Base-by-base conservation (phyloP, 768 basidiomycete species). In the Austroboletus eburneus region DNA sequence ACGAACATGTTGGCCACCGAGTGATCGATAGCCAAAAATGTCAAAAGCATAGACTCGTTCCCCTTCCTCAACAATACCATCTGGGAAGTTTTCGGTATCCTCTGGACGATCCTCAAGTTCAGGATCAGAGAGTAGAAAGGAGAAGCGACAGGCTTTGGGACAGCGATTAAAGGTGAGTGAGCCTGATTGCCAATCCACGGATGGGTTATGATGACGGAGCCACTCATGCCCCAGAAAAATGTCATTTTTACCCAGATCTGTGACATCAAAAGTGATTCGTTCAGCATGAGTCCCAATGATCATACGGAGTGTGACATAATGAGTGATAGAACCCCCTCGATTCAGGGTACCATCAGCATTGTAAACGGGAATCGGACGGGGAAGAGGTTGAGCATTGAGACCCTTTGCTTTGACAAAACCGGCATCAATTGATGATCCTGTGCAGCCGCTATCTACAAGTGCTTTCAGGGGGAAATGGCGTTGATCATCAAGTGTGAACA, bases 401-500 rank as follows among this genome's bases (percentile, higher is more conserved):
- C 36, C 42, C 8, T 55, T 46, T 3, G 42, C 30, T 43, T 30
- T 23, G 3, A 53, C 49, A 21, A 50, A 52, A 2, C 50, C 39
- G 2, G 18, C 20, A 45, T 57, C 46, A 20, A 63, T 54, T 18
- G 49, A 58, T 4, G 52, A 61, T 0, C 57, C 57, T 2, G 57
- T 64, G 18, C 52, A 48, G 0, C 63, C 59, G 22, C 54, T 56
- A 24, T 62, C 55, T 8, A 64, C 10, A 1, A 64, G 42, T 9
- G 43, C 47, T 0, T 29, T 1, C 2, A 29, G 1, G 3, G 32
- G 12, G 6, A 48, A 35, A 4, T 4, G 7, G 1, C 23, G 9
- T 13, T 32, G 21, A 24, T 48, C 47, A 25, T 52, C 46, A 1
- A 52, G 5, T 1, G 42, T 52, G 2, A 22, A 44, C 4, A 50